These are phyloP conservation scores for Trichoderma brevicompactum DNA, from an alignment of 2,329 filamentous ascomycete species.

Conservation along the genomic window DNA sequence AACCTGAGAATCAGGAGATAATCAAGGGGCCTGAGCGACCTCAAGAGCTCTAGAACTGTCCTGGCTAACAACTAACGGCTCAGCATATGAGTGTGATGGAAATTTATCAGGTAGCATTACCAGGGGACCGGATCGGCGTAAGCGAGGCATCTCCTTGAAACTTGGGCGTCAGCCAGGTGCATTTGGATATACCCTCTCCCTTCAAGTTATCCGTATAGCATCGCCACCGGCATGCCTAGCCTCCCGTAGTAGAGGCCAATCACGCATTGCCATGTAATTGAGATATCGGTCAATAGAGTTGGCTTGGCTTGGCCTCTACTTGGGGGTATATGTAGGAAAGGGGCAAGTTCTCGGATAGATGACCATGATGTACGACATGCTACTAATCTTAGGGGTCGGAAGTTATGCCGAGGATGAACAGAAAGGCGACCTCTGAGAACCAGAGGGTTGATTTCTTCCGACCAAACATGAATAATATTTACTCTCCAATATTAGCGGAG, in stretches of 20 bases:
- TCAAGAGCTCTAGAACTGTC: constrained; percentile 8
- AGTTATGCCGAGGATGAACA: not conserved
- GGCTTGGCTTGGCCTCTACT: not conserved
- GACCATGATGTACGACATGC: constrained; percentile 4
- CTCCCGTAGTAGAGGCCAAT: not conserved
- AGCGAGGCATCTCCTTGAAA: constrained; percentile 20
- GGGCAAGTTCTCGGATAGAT: constrained; percentile 1
- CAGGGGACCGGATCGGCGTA: constrained; percentile 9
- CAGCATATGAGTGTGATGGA: constrained; percentile 5
- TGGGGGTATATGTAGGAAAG: constrained; percentile 8
- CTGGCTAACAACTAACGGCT: constrained; percentile 21
- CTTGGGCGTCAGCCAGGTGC: not conserved
- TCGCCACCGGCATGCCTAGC: not conserved
- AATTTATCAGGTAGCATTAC: constrained; percentile 10
- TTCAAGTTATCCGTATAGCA: not conserved
- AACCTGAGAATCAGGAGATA: constrained; percentile 27
- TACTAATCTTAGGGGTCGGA: not conserved
- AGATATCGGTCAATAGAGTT: not conserved
- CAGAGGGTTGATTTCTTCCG: not conserved
- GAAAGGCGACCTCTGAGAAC: too few species aligned
- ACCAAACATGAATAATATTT: not conserved
- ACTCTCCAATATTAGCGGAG: not conserved
- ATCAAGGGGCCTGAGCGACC: constrained; percentile 23
- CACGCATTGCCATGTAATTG: not conserved
- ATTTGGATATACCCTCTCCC: not conserved